Conservation (phyloP, 2,329 filamentous ascomycete genomes). For the Paecilomyces formosus region DNA sequence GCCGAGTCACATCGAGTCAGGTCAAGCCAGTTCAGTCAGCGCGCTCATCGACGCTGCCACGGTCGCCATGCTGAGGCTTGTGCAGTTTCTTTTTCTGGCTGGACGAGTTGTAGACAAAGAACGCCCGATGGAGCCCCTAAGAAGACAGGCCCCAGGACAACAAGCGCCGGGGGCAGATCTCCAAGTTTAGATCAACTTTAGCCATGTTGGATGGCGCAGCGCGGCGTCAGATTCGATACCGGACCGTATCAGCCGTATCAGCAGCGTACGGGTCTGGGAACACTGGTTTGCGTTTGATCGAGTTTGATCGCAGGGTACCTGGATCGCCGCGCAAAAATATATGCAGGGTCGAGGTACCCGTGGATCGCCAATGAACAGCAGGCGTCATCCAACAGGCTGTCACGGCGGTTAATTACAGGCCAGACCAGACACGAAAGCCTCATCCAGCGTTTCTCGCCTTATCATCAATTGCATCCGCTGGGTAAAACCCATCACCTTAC, state of each 20-base stretch:
- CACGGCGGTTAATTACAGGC: neutral
- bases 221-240: neutral
- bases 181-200: neutral
- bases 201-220: slow-evolving; percentile 9
- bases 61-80: neutral
- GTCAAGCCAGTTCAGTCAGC: neutral
- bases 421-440: slow-evolving; percentile 14
- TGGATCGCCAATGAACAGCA: neutral
- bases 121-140: neutral
- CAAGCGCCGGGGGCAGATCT: neutral
- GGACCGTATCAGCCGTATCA: neutral
- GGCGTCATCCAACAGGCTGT: neutral
- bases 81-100: neutral
- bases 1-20: too few species aligned
- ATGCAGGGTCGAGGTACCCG: neutral
- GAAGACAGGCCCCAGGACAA: neutral
- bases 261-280: neutral
- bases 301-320: neutral
- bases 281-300: neutral
- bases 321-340: neutral
- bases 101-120: neutral
- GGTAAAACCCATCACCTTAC: slow-evolving; percentile 4
- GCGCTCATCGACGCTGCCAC: neutral
- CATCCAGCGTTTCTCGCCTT: slow-evolving; percentile 8
- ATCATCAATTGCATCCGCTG: neutral